A percentile compares a stretch with the other conserved stretches of the same genome.
phyloP scores from a whole-genome alignment of 176 grass and related monocot genomes.

The Carex pumila region DNA sequence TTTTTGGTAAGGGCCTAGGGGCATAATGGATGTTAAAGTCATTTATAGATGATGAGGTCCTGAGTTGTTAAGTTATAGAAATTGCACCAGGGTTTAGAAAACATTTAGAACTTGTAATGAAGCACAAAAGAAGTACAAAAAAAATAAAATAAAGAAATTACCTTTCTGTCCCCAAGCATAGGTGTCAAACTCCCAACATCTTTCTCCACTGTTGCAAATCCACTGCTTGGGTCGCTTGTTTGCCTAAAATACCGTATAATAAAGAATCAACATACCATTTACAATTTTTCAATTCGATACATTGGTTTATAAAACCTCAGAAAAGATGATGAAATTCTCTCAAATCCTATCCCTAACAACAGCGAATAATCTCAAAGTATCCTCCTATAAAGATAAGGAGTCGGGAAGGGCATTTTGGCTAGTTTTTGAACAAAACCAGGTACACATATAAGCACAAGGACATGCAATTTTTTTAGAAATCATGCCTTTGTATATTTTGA shows the following conservation, averaged over 20 bases:
- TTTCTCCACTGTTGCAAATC: conserved; percentile 72
- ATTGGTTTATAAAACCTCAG: not conserved
- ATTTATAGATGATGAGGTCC: not conserved
- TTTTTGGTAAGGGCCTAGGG: not conserved
- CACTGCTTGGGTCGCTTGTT: conserved; percentile 51
- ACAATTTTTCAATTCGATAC: not conserved
- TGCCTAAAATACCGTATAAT: conserved; percentile 38
- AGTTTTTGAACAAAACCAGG: not conserved
- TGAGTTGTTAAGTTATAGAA: conserved; percentile 8
- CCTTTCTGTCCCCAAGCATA: conserved; percentile 79
- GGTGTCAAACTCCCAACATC: conserved; percentile 65
- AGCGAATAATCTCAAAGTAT: not conserved
- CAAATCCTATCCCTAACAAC: not conserved
- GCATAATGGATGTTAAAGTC: not conserved
- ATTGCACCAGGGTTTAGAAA: not conserved
- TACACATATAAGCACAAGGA: not conserved
- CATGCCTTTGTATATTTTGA: not conserved
- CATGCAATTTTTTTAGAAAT: not conserved
- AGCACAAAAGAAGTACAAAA: not conserved
- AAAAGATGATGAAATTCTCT: not conserved
- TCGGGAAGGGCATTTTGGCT: not conserved
- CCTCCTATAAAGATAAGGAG: not conserved
- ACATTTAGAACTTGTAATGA: not conserved
- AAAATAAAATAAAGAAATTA: not conserved
- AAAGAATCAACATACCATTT: conserved; percentile 22